Evolutionary conservation across 2,329 filamentous ascomycete species (phyloP).

Genomic region (Trichophyton mentagrophytes): DNA sequence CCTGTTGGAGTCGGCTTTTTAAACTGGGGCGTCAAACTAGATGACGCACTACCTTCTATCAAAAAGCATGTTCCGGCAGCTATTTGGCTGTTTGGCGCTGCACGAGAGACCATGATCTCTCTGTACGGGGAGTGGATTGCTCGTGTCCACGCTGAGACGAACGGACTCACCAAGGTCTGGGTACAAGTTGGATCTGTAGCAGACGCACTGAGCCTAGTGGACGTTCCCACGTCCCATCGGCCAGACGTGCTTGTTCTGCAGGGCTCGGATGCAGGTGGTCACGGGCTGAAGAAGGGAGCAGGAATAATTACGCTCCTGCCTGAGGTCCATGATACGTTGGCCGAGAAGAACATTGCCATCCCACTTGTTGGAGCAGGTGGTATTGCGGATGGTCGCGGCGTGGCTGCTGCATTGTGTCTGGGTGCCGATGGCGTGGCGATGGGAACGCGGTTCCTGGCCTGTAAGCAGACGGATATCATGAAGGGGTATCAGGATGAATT

Average conservation of each 20-base stretch:
- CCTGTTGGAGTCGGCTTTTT: constrained; percentile 32
- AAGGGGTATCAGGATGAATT: constrained; percentile 40
- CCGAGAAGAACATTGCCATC: constrained; percentile 20
- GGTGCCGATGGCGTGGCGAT: constrained; percentile 45
- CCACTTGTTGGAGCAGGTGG: constrained; percentile 42
- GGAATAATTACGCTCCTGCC: constrained; percentile 39
- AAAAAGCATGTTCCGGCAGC: constrained; percentile 24
- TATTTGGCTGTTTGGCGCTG: constrained; percentile 31
- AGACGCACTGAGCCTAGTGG: constrained; percentile 29
- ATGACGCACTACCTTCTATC: constrained; percentile 20
- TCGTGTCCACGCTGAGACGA: constrained; percentile 28
- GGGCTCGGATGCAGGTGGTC: constrained; percentile 43
- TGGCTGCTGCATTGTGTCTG: constrained; percentile 38
- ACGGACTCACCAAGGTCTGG: constrained; percentile 37
- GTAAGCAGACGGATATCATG: constrained; percentile 36
- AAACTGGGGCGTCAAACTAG: constrained; percentile 26
- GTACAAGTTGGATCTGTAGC: constrained; percentile 40
- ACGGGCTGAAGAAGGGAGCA: constrained; percentile 36
- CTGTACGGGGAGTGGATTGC: constrained; percentile 27
- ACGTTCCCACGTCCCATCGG: constrained; percentile 1
- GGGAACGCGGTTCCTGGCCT: constrained; percentile 52
- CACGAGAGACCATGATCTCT: constrained; percentile 17
- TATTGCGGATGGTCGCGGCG: constrained; percentile 40
- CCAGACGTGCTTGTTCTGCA: constrained; percentile 41
- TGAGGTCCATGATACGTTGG: constrained; percentile 36